Evolutionary conservation across 495 filamentous ascomycete species (phyloP), one percentile per base, ranked within the genome.

Genomic region (Bacidia rubella): DNA sequence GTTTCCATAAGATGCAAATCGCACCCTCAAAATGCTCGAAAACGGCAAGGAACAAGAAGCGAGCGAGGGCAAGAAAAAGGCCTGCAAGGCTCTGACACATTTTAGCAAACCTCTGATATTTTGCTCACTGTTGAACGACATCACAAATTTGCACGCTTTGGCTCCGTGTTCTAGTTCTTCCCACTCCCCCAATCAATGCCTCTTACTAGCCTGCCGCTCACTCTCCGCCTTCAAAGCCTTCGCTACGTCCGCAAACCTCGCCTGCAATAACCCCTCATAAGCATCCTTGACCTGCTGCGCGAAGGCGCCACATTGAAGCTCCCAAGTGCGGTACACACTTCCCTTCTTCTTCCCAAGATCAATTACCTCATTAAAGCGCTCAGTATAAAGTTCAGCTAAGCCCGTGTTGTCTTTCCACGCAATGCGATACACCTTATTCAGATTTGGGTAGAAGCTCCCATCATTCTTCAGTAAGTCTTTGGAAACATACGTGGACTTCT

Each of bases 311-410:
- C 43, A 15, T 57, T 69, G 66, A 15, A 62, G 66, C 22, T 64
- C 59, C 29, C 39, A 47, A 41, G 10, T 40, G 49, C 19, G 47
- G 22, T 55, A 56, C 43, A 55, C 52, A 7, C 49, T 49, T n/a
- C 49, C 60, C 7, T 50, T 46, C 29, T 35, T 19, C 1, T 48
- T 27, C 17, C 25, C 53, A 11, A 46, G 10, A 10, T 24, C 43
- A 12, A 54, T 40, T 27, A 72, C 23, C 60, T 72, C 68, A 55
- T 71, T 68, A 3, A 69, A 68, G 23, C 70, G 51, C 57, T 72
- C 70, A 47, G 65, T 67, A 11, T 17, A 60, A 47, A 71, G 56
- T 2, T 69, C 48, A 15, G 57, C 29, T 4, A 66, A 66, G 15
- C 60, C 40, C 9, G 29, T 22, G 26, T 72, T 68, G n/a, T 44